Evolutionary conservation across 2,329 filamentous ascomycete species (phyloP).

Genomic region (Pseudocercospora macadamiae): DNA sequence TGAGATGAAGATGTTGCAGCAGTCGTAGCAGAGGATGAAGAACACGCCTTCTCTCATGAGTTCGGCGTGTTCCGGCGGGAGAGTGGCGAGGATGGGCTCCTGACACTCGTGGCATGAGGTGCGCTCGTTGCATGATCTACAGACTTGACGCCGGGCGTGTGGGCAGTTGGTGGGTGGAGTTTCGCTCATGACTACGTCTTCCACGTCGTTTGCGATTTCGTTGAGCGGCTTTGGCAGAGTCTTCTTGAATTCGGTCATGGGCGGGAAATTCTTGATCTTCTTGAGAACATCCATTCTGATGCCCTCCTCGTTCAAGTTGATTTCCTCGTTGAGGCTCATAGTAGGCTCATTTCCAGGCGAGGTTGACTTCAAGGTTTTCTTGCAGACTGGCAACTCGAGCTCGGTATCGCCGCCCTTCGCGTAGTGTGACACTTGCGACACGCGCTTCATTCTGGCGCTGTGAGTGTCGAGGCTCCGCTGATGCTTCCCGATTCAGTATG

Average conservation of each 20-base stretch:
- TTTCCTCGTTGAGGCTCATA: too few species aligned
- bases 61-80: not conserved
- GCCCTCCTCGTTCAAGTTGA: not conserved
- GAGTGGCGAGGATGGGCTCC: not conserved
- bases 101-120: not conserved
- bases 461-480: too few species aligned
- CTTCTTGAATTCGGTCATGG: not conserved
- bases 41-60: not conserved
- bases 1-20: not conserved
- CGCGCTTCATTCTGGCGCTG: not conserved
- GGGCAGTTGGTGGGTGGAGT: not conserved
- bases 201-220: not conserved
- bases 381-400: not conserved
- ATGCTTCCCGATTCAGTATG: too few species aligned
- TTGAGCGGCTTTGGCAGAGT: not conserved
- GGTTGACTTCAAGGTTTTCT: too few species aligned
- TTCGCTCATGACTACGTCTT: not conserved
- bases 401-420: not conserved
- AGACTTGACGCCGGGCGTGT: not conserved
- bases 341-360: too few species aligned
- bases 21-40: not conserved
- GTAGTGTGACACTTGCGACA: not conserved
- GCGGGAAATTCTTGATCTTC: not conserved
- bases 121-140: not conserved
- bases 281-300: not conserved